These are phyloP conservation scores for Musa balbisiana DNA, from an alignment of 202 grass and related monocot species.

Conservation along the genomic window DNA sequence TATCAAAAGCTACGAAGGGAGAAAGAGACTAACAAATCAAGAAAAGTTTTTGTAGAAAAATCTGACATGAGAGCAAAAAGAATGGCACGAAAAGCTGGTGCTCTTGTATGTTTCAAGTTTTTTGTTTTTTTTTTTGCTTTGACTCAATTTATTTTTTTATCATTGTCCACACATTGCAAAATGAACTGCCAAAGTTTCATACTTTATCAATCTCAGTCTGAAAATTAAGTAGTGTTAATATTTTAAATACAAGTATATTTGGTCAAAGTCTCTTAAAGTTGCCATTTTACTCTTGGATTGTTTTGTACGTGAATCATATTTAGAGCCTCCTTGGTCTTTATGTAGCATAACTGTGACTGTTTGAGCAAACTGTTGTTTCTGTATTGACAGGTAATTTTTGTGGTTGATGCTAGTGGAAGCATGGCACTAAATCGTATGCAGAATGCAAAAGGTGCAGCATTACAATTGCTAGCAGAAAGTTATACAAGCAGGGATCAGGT, in stretches of 20 bases:
- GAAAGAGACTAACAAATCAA: constrained; percentile 50
- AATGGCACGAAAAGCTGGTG: constrained; percentile 99
- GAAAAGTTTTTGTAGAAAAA: constrained; percentile 98
- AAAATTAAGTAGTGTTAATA: neutral
- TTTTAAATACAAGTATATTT: neutral
- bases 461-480: constrained; percentile 95
- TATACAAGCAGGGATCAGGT: constrained; percentile 99
- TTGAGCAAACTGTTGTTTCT: neutral
- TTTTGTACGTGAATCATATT: neutral
- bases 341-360: neutral
- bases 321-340: neutral
- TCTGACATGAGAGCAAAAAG: constrained; percentile 98
- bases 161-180: neutral
- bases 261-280: neutral
- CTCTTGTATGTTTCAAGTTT: constrained; percentile 47
- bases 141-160: constrained; percentile 13
- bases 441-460: constrained; percentile 91
- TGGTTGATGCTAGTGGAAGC: constrained; percentile 98
- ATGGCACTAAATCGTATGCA: constrained; percentile 99
- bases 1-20: constrained; percentile 89
- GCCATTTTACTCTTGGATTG: neutral
- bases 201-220: neutral
- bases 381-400: constrained; percentile 79
- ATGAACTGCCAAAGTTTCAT: neutral
- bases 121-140: constrained; percentile 10